A percentile compares a stretch with the other conserved stretches of the same genome.
These are phyloP conservation scores for Thermomucor indicae-seudaticae DNA, from an alignment of 371 early-diverging fungal species.

Conservation along the genomic window DNA sequence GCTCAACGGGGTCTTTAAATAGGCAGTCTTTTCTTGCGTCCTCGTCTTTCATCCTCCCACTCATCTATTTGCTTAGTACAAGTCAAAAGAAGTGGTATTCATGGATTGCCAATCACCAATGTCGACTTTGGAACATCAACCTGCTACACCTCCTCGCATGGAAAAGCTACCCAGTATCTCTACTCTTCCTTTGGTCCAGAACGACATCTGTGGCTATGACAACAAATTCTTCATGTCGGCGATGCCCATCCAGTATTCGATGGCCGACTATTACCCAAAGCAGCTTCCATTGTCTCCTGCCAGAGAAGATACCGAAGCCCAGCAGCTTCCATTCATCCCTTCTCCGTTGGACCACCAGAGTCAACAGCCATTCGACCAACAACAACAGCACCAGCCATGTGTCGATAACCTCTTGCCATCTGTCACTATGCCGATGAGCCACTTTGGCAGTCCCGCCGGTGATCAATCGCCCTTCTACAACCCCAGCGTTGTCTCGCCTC, in stretches of 20 bases:
- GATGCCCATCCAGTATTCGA: slow-evolving; percentile 4
- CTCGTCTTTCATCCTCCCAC: slow-evolving; percentile 2
- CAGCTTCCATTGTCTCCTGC: too few species aligned
- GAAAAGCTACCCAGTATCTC: slow-evolving; percentile 22
- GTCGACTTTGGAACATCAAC: slow-evolving; percentile 16
- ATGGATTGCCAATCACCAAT: too few species aligned
- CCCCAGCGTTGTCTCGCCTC: slow-evolving; percentile 22
- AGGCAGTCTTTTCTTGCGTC: slow-evolving; percentile 2
- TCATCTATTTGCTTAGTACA: neutral
- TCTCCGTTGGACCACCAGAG: too few species aligned
- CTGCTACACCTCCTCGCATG: slow-evolving; percentile 11
- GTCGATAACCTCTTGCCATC: too few species aligned
- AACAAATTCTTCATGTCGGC: neutral
- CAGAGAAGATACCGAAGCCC: too few species aligned
- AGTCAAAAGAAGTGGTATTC: neutral
- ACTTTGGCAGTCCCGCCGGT: too few species aligned
- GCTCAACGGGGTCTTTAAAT: too few species aligned
- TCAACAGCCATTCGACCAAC: too few species aligned
- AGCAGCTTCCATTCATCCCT: too few species aligned
- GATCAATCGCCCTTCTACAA: slow-evolving; percentile 7
- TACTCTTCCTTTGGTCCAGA: slow-evolving; percentile 11
- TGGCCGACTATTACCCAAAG: too few species aligned
- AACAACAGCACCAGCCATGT: too few species aligned
- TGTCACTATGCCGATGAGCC: slow-evolving; percentile 1
- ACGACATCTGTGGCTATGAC: neutral